Evolutionary conservation across 805 yeast species (phyloP), one percentile per base, ranked within the genome.

Genomic region (Cyberlindnera sargentensis): DNA sequence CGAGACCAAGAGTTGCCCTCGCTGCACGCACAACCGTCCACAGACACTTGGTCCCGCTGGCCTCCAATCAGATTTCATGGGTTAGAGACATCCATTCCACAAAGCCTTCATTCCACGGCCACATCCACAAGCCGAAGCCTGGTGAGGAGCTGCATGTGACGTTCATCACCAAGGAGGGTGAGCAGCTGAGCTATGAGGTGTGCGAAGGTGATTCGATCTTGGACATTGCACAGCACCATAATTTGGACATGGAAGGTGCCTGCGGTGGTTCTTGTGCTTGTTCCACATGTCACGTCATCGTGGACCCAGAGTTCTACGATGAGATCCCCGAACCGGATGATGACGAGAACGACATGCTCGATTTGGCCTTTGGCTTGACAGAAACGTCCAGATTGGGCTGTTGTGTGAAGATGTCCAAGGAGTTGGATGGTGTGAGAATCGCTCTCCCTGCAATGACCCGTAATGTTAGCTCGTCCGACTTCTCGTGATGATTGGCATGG

Each of bases 261-360:
- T 93, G 99, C 66, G 99, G 99, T 24, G 99, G 98, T 4, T 88
- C 97, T 4, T 93, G 99, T 71, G 99, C 99, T 1, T 93, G 99
- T 63, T 89, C 97, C 5, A 93, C 99, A 0, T 93, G 99, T 61
- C 99, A 93, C 66, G 82, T 93, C 42, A 91, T 93, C 40, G 89
- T 93, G 34, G 99, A 93, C 61, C 98, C 99, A 1, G 96, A 84
- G 37, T 89, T 71, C 62, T 93, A 88, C 65, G 99, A 93, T 59
- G 76, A 69, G 40, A 77, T 93, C 50, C 95, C 93, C 8, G 98
- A 93, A 62, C 98, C 99, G 0, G 87, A 82, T 51, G 99, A 93
- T 61, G 99, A 93, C 60, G 99, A 93, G 64, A 91, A 93, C 61
- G 99, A 93, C 65, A 93, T 93, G 99, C 73, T 93, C 58, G 99